These are phyloP conservation scores for Pseudevernia furfuracea DNA, from an alignment of 495 filamentous ascomycete genomes.

Conservation along the genomic window DNA sequence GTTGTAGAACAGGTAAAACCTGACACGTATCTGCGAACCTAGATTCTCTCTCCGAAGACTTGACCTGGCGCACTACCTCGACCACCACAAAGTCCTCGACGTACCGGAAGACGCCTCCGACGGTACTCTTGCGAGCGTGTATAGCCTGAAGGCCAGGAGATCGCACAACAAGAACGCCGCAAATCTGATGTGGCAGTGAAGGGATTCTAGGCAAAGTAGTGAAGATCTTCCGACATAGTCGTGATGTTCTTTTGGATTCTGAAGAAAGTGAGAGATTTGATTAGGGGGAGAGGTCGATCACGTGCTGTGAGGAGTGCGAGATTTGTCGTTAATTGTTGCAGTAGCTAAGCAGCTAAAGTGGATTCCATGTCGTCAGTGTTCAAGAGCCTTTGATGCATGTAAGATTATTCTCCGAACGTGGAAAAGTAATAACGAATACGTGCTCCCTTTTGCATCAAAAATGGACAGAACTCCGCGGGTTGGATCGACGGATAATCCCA, in stretches of 20 bases:
- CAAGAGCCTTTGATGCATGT: too few relatives aligned
- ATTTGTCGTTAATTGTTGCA: background rate
- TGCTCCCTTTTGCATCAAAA: too few relatives aligned
- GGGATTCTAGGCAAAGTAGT: background rate
- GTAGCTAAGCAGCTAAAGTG: background rate
- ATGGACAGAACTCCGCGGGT: too few relatives aligned
- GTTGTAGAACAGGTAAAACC: background rate
- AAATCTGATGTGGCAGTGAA: background rate
- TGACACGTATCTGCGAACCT: background rate
- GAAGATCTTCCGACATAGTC: background rate
- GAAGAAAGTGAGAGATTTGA: background rate
- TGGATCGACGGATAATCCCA: too few relatives aligned
- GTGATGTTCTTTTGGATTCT: background rate
- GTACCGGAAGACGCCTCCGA: background rate
- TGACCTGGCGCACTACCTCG: background rate
- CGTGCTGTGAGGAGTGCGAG: background rate
- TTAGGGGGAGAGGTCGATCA: background rate
- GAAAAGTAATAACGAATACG: too few relatives aligned
- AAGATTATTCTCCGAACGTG: too few relatives aligned
- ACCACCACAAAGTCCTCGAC: background rate
- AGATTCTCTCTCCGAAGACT: background rate
- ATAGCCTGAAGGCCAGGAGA: background rate
- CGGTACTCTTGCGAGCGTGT: background rate
- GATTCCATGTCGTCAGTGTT: too few relatives aligned
- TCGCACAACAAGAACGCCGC: background rate